Percentiles rank a stretch among this genome's conserved stretches.
Conservation (phyloP, 768 basidiomycete species). For the Suillus subalutaceus region DNA sequence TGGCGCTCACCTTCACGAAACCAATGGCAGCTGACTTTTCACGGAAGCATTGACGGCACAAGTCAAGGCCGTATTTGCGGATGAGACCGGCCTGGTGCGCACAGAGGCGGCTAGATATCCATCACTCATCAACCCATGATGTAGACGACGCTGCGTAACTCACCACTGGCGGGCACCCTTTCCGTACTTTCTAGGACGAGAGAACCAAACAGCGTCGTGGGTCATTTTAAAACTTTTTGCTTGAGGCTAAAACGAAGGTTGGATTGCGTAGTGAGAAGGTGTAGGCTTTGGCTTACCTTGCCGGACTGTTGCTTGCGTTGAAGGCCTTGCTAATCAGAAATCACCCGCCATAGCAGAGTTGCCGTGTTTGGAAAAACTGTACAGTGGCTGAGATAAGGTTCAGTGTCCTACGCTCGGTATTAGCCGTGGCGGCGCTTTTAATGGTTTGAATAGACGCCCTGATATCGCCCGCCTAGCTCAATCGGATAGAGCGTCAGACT, state of each 20-base stretch:
- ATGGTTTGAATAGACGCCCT: neutral
- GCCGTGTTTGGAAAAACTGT: conserved; percentile 16
- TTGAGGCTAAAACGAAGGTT: conserved; percentile 8
- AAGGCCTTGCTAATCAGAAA: conserved; percentile 5
- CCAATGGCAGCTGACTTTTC: conserved; percentile 94
- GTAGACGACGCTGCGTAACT: conserved; percentile 29
- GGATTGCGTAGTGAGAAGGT: neutral
- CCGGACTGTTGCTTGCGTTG: conserved; percentile 18
- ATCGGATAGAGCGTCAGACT: conserved; percentile 59
- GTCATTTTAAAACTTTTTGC: conserved; percentile 66
- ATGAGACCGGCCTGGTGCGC: conserved; percentile 98
- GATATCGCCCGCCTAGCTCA: conserved; percentile 48
- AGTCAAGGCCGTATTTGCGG: conserved; percentile 95
- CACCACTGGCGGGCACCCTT: conserved; percentile 96
- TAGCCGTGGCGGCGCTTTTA: neutral
- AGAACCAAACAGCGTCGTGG: conserved; percentile 98
- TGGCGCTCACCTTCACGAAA: conserved; percentile 79
- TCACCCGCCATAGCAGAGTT: conserved; percentile 4
- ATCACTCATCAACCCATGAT: conserved; percentile 11
- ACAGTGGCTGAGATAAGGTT: conserved; percentile 20
- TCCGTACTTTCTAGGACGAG: conserved; percentile 92
- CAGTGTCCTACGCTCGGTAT: neutral
- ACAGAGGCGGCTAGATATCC: conserved; percentile 79
- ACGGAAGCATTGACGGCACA: conserved; percentile 98
- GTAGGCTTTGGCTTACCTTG: conserved; percentile 24